Evolutionary conservation across 2,329 filamentous ascomycete genomes (phyloP), one percentile per base, ranked within the genome.

Genomic region (Neocatenulostroma microsporum): DNA sequence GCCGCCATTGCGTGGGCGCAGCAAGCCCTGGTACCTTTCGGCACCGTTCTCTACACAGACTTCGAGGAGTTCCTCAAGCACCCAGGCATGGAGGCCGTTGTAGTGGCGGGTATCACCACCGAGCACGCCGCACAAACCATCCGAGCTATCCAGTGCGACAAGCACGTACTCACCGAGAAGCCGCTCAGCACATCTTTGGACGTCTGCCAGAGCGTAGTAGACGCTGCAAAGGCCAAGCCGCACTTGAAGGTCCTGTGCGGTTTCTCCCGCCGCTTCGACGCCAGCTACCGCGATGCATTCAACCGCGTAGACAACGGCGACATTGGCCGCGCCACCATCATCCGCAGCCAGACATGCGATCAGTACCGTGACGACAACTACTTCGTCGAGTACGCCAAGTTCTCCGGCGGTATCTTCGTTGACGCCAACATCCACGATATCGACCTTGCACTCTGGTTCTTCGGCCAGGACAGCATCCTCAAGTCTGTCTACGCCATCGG

Each of bases 351-450:
- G 57, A 82, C 78, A 0, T 80, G 76, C 58, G 78, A 83, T 60
- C 79, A 76, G 54, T 68, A 74, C 39, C 76, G 81, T 41, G 73
- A 76, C 0, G 68, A 67, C 0, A 78, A 78, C 30, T 82, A 81
- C 67, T 83, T 82, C 55, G 76, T 83, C 37, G 66, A 70, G 15
- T 83, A 82, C 58, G 76, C 79, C 10, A 65, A 76, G 48, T 78
- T 73, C 60, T 73, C 66, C 2, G 79, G 80, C 21, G 78, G 78
- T 15, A 80, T 82, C 54, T 83, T 83, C 48, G 79, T 82, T 39
- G 80, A 83, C 63, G 80, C 75, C 62, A 76, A 73, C 34, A 76
- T 83, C 51, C 80, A 83, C 62, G 80, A 83, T 49, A 82, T 83
- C 47, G 76, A 80, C 44, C 67, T 81, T 2, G 67, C 74, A 0